A percentile compares a stretch with the other conserved stretches of the same genome.
Evolutionary conservation across 208 protist species (phyloP).

Genomic region (Balamuthia mandrillaris): DNA sequence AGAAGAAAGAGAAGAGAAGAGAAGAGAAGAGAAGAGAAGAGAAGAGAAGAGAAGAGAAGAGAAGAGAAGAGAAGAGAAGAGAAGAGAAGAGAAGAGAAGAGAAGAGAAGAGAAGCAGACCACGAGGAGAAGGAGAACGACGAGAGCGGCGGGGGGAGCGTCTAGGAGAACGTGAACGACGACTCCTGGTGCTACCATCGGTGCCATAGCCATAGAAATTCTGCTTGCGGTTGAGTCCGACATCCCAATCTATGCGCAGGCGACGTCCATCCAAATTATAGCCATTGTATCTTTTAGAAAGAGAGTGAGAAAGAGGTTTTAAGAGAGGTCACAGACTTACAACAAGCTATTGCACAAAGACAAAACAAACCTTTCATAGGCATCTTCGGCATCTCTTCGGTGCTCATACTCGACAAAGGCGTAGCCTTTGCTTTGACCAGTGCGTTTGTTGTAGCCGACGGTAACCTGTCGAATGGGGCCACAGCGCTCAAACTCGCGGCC

Average conservation of each 20-base stretch:
- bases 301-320: not conserved
- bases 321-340: not conserved
- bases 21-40: not conserved
- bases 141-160: not conserved
- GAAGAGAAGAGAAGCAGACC: not conserved
- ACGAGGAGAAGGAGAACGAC: not conserved
- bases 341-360: not conserved
- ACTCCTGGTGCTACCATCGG: not conserved
- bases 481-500: conserved; percentile 47
- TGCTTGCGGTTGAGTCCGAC: conserved; percentile 56
- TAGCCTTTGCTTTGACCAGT: conserved; percentile 59
- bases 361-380: conserved; percentile 48
- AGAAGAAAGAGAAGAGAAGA: not conserved
- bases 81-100: not conserved
- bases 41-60: not conserved
- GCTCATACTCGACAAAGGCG: conserved; percentile 61
- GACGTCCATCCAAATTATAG: conserved; percentile 44
- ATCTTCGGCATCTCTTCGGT: conserved; percentile 43
- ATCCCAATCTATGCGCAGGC: conserved; percentile 61
- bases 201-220: conserved; percentile 7
- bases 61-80: not conserved
- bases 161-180: not conserved
- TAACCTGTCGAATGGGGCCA: conserved; percentile 47
- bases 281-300: conserved; percentile 45
- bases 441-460: conserved; percentile 55